Percentiles rank a stretch among this genome's conserved stretches.
phyloP scores from a whole-genome alignment of 2,329 filamentous ascomycete species.

The Alternaria consortialis region DNA sequence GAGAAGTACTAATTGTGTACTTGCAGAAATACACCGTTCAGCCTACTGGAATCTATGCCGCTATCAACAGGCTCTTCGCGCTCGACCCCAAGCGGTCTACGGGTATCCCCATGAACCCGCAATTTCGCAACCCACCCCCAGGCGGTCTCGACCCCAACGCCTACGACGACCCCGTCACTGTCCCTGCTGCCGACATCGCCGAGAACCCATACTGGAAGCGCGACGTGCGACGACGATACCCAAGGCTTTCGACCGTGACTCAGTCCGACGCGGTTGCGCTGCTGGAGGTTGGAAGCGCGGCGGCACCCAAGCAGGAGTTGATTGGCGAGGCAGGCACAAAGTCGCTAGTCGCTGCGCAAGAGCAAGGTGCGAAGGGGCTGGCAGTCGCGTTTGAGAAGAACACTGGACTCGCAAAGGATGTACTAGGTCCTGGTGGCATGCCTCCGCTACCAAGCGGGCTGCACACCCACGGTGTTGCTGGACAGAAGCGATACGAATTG shows the following conservation, averaged over 20 bases:
- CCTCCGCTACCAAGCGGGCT: conserved; percentile 86
- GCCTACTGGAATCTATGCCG: conserved; percentile 87
- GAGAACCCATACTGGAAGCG: conserved; percentile 98
- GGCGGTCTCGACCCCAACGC: conserved; percentile 73
- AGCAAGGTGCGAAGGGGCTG: conserved; percentile 76
- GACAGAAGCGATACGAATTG: conserved; percentile 76
- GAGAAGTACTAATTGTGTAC: conserved; percentile 22
- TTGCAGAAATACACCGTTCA: conserved; percentile 93
- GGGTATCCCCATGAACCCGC: conserved; percentile 90
- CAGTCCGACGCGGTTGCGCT: conserved; percentile 88
- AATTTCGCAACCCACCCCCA: conserved; percentile 87
- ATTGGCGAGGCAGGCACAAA: conserved; percentile 77
- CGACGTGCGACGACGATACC: conserved; percentile 83
- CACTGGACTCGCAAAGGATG: conserved; percentile 61
- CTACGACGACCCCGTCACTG: conserved; percentile 84
- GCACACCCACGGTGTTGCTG: conserved; percentile 60
- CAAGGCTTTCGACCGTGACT: conserved; percentile 77
- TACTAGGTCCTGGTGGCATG: conserved; percentile 79
- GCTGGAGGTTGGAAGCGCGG: conserved; percentile 83
- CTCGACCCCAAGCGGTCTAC: conserved; percentile 89
- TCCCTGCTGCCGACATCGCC: conserved; percentile 86
- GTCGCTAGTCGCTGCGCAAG: conserved; percentile 77
- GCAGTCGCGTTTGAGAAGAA: conserved; percentile 77
- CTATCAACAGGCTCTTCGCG: conserved; percentile 77
- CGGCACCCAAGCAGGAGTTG: conserved; percentile 79